Percentiles rank a stretch among this genome's conserved stretches.
These are phyloP conservation scores for Chlorella variabilis DNA, from an alignment of 163 green algal species.

Conservation along the genomic window DNA sequence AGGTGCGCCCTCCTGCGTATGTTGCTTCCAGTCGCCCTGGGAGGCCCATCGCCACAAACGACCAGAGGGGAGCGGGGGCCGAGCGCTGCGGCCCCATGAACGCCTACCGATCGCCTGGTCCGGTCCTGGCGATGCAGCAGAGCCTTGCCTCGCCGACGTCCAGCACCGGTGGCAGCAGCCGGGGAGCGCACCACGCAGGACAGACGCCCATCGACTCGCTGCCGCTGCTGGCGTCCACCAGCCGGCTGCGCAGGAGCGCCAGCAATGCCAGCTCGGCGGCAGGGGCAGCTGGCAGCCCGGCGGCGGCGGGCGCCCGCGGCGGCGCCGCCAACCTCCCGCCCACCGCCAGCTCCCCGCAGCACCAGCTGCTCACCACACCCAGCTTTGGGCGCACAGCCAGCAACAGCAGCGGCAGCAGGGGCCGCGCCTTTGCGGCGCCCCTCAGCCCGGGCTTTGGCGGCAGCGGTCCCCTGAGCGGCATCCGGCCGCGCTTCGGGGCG, in stretches of 20 bases:
- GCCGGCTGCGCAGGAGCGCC: neutral
- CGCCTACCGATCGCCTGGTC: neutral
- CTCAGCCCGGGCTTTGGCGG: slow-evolving; percentile 1
- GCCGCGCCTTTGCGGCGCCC: neutral
- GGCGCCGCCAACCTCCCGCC: slow-evolving; percentile 8
- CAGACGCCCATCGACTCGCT: slow-evolving; percentile 4
- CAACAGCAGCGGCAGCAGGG: neutral
- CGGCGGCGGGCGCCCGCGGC: neutral
- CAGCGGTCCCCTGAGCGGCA: neutral
- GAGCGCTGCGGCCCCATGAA: no score
- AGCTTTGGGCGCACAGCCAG: neutral
- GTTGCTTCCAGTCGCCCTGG: no score
- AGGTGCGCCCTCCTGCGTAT: no score
- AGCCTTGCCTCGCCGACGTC: neutral
- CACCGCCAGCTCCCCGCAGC: neutral
- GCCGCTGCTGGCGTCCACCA: neutral
- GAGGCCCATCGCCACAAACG: no score
- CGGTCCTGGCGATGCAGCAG: neutral
- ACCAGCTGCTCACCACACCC: neutral
- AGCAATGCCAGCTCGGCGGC: slow-evolving; percentile 11
- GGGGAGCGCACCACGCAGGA: neutral
- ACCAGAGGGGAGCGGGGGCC: no score
- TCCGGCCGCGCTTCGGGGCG: neutral
- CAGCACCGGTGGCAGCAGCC: neutral
- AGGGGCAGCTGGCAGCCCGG: neutral